Evolutionary conservation across 139 green algal genomes (phyloP), one percentile per base, ranked within the genome.

Genomic region (Chlorella sorokiniana): DNA sequence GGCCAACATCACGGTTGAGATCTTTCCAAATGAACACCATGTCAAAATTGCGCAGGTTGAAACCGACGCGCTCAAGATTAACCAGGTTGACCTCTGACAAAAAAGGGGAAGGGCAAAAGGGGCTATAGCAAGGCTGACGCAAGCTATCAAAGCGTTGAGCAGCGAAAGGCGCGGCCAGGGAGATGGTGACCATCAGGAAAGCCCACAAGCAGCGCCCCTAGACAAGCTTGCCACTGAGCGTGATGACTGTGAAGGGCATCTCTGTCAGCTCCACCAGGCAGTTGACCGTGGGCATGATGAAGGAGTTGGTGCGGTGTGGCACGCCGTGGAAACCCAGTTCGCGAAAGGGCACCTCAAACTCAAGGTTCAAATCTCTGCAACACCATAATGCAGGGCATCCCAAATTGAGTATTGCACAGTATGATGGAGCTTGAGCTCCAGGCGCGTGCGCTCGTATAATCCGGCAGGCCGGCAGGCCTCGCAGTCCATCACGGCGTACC

Each of bases 11-110:
- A 37, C 79, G 77, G 16, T 86, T 89, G 38, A 98, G 90, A 70
- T 97, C 94, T 90, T 98, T 99, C 92, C 96, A 98, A 4, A 99
- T 92, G 76, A 99, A 95, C 51, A 94, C 88, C 93, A 99, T 97
- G 92, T 99, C 96, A 77, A 99, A 98, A 87, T 98, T 99, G 81
- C 98, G 98, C 76, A 98, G 89, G 89, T 96, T 96, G 84, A 99
- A 98, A 69, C 96, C 97, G 40, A 99, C 96, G 48, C 97, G 93
- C 90, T 99, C 97, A 54, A 99, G 88, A 89, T 98, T 98, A 44
- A 99, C 92, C 51, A 99, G 92, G 88, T 98, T 96, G 35, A 99
- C 93, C 78, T 97, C 94, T 10, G 84, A 51, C 29, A 22, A 10
- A 42, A 22, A 42, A 29, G 41, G 9, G 31, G 16, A 9, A 4